Base-by-base conservation (phyloP, 2,329 filamentous ascomycete species). In the Sporothrix euskadiensis region DNA sequence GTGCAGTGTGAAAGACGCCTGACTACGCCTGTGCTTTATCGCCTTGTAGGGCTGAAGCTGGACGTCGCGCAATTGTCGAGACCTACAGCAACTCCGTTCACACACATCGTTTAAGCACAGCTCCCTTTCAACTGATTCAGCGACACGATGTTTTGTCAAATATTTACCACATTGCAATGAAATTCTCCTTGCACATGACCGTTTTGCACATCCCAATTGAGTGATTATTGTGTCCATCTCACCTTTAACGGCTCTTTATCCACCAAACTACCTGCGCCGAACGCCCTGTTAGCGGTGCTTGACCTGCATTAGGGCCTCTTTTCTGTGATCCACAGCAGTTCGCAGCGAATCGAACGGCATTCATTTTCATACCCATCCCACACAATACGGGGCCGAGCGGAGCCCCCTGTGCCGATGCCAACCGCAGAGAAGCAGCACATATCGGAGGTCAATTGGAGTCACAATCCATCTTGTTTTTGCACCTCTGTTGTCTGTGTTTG, bases 371-470 rank as follows among this genome's bases (percentile, higher is more conserved):
- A 14, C 9, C 19, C 9, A 41, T 63, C 22, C 16, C 16, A 32
- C 54, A 32, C 22, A 57, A 22, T 61, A 61, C 32, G 32, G 32
- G 4, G 61, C 61, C 61, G 61, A 66, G 47, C 39, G 39, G 61
- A 47, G 61, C 8, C 16, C 35, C 22, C 16, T 66, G 39, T 66
- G 61, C 61, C 61, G 61, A 66, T 66, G 39, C 61, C 61, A 66
- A 22, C 61, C 61, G 61, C 39, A 30, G 22, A 22, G 14, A 22
- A 26, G 22, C 61, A 39, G 61, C 12, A 66, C 10, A 66, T 10
- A 47, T 47, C 39, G 39, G 59, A 39, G 57, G 52, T 30, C 8
- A 26, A 30, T 49, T 19, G n/a, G 52, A 56, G 52, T 56, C 52
- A 56, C 52, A 30, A 4, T 30, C 3, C 4, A 30, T 49, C 44